Evolutionary conservation across 2,329 filamentous ascomycete species (phyloP).

Genomic region (Cyanodermella asteris): DNA sequence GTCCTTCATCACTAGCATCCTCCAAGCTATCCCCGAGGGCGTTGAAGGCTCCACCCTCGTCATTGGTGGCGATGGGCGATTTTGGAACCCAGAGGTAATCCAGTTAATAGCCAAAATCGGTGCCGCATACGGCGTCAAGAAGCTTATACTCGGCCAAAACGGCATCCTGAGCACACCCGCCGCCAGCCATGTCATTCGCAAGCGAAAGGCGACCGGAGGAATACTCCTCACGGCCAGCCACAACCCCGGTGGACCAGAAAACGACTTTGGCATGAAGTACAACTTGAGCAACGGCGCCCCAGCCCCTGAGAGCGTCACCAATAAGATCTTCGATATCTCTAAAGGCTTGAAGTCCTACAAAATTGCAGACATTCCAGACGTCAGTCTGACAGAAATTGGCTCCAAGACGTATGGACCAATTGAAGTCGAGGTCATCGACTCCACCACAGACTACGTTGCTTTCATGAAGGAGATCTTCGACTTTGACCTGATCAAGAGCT

Average conservation of each 20-base stretch:
- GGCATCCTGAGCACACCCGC: conserved; percentile 94
- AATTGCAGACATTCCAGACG: conserved; percentile 62
- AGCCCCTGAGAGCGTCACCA: conserved; percentile 85
- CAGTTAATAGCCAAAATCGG: conserved; percentile 95
- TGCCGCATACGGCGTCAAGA: conserved; percentile 94
- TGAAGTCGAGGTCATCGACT: conserved; percentile 90
- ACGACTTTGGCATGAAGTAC: conserved; percentile 99
- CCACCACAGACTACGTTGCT: conserved; percentile 69
- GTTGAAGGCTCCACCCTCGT: conserved; percentile 74
- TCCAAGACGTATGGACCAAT: conserved; percentile 64
- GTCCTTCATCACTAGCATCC: conserved; percentile 80
- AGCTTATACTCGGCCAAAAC: conserved; percentile 86
- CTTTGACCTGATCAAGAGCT: conserved; percentile 85
- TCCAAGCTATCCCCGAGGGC: conserved; percentile 90
- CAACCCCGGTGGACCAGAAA: conserved; percentile 90
- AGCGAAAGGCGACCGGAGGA: conserved; percentile 83
- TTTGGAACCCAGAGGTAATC: conserved; percentile 90
- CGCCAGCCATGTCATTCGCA: conserved; percentile 86
- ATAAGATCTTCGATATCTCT: conserved; percentile 88
- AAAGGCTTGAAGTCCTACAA: conserved; percentile 86
- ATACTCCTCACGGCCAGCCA: conserved; percentile 94
- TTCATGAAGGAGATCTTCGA: conserved; percentile 99
- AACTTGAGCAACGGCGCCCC: conserved; percentile 92
- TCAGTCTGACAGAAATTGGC: conserved; percentile 69
- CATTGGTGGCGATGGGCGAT: conserved; percentile 92